phyloP scores from a whole-genome alignment of 192 early-diverging fungal genomes.

The Helicostylum pulchrum region DNA sequence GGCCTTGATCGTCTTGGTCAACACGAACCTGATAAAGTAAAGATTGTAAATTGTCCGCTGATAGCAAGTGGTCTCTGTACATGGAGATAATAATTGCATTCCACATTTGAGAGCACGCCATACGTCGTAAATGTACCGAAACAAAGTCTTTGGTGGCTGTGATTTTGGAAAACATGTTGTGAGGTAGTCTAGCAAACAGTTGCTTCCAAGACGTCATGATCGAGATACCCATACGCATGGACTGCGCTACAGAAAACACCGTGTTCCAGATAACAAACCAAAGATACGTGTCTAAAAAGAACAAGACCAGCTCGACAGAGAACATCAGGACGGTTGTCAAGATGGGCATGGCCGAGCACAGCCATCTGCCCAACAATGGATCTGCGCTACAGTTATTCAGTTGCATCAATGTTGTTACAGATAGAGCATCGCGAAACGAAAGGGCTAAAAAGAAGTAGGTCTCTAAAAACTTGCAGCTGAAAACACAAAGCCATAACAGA shows the following conservation, averaged over 20 bases:
- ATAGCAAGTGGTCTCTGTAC: slow-evolving; percentile 66
- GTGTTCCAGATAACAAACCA: slow-evolving; percentile 77
- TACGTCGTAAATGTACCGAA: slow-evolving; percentile 58
- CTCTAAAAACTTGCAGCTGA: slow-evolving; percentile 66
- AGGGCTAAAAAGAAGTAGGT: slow-evolving; percentile 67
- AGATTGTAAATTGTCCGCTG: slow-evolving; percentile 61
- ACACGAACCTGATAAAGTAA: slow-evolving; percentile 57
- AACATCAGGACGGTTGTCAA: slow-evolving; percentile 59
- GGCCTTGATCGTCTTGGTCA: slow-evolving; percentile 43
- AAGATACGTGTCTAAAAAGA: slow-evolving; percentile 73
- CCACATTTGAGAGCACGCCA: slow-evolving; percentile 69
- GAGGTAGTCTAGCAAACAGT: slow-evolving; percentile 60
- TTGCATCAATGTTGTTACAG: slow-evolving; percentile 33
- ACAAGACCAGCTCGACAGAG: slow-evolving; percentile 58
- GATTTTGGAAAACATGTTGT: slow-evolving; percentile 64
- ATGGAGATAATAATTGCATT: slow-evolving; percentile 67
- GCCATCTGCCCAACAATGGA: slow-evolving; percentile 40
- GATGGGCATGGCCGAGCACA: slow-evolving; percentile 52
- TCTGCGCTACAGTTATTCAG: slow-evolving; percentile 42
- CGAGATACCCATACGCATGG: slow-evolving; percentile 63
- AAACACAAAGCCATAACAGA: slow-evolving; percentile 59
- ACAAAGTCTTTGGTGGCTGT: slow-evolving; percentile 58
- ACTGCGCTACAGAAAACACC: slow-evolving; percentile 60
- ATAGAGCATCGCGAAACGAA: slow-evolving; percentile 59
- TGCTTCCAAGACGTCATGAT: slow-evolving; percentile 70